Evolutionary conservation across 768 basidiomycete genomes (phyloP).

Genomic region (Pulveroboletus sp.): DNA sequence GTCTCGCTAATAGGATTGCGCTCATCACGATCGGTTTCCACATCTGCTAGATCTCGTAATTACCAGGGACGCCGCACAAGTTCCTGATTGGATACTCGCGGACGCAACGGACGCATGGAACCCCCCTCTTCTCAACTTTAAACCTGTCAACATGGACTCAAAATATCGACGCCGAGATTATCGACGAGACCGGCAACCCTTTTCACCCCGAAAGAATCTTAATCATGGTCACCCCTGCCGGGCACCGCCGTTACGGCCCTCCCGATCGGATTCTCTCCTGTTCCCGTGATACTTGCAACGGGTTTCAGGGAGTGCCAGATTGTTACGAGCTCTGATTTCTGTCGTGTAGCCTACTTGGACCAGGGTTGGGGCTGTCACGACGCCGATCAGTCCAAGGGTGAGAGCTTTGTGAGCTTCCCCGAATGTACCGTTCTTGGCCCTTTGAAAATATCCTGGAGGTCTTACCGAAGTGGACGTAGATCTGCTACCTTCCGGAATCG

Average conservation of each 20-base stretch:
- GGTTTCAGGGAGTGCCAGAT: slow-evolving; percentile 9
- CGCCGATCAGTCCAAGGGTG: slow-evolving; percentile 18
- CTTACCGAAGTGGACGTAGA: slow-evolving; percentile 25
- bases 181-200: slow-evolving; percentile 13
- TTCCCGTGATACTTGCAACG: neutral
- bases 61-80: slow-evolving; percentile 22
- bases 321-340: slow-evolving; percentile 9
- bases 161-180: slow-evolving; percentile 20
- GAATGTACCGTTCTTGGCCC: slow-evolving; percentile 14
- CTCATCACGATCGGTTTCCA: slow-evolving; percentile 21
- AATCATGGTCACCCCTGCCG: slow-evolving; percentile 20
- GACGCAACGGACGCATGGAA: slow-evolving; percentile 22
- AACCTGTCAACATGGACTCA: slow-evolving; percentile 22
- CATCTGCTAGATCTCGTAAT: slow-evolving; percentile 21
- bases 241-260: slow-evolving; percentile 24
- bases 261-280: slow-evolving; percentile 4
- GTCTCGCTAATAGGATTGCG: slow-evolving; percentile 19
- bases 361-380: slow-evolving; percentile 17
- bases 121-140: slow-evolving; percentile 15
- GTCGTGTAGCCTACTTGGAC: slow-evolving; percentile 7
- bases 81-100: slow-evolving; percentile 19
- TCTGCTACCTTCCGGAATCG: slow-evolving; percentile 24
- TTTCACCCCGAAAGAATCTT: slow-evolving; percentile 6
- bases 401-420: slow-evolving; percentile 13
- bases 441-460: slow-evolving; percentile 17